Conservation (phyloP, 2,329 filamentous ascomycete species). For the Exophiala aquamarina region DNA sequence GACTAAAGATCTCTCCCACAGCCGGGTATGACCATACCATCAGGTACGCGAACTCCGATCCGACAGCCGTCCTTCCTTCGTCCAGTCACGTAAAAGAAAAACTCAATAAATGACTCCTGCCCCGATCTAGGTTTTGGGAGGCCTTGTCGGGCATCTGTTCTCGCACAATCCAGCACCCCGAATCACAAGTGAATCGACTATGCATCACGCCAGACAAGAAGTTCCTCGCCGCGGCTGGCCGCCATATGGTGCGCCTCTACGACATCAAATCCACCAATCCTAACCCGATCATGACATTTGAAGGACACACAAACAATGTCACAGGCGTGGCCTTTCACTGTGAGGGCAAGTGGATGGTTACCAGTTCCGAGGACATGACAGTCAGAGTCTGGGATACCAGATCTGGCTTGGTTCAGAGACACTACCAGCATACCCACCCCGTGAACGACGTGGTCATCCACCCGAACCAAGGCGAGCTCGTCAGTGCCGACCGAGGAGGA, state of each 20-base stretch:
- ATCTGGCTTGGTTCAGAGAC: constrained; percentile 81
- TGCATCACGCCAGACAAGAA: constrained; percentile 99
- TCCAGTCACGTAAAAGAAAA: constrained; percentile 13
- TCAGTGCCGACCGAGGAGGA: constrained; percentile 89
- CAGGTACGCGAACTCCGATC: constrained; percentile 49
- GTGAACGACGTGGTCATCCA: constrained; percentile 99
- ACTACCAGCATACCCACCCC: constrained; percentile 83
- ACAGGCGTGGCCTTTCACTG: constrained; percentile 97
- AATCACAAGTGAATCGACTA: constrained; percentile 96
- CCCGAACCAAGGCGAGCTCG: constrained; percentile 96
- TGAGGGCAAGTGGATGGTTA: constrained; percentile 99
- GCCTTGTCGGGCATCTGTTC: constrained; percentile 96
- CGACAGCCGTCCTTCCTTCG: constrained; percentile 2
- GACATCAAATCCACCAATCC: constrained; percentile 99
- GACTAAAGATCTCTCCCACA: constrained; percentile 30
- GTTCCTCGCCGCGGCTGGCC: constrained; percentile 78
- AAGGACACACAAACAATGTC: constrained; percentile 93
- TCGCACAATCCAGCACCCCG: constrained; percentile 94
- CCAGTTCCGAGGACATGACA: constrained; percentile 91
- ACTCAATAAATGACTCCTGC: not conserved
- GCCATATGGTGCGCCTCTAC: constrained; percentile 92
- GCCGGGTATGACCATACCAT: constrained; percentile 77
- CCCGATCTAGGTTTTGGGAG: constrained; percentile 80
- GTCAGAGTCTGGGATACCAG: constrained; percentile 97
- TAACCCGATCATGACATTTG: constrained; percentile 87